Percentiles rank a stretch among this genome's conserved stretches.
These are phyloP conservation scores for Umbilicus rupestris DNA, from an alignment of 164 flowering plant species.

Conservation along the genomic window DNA sequence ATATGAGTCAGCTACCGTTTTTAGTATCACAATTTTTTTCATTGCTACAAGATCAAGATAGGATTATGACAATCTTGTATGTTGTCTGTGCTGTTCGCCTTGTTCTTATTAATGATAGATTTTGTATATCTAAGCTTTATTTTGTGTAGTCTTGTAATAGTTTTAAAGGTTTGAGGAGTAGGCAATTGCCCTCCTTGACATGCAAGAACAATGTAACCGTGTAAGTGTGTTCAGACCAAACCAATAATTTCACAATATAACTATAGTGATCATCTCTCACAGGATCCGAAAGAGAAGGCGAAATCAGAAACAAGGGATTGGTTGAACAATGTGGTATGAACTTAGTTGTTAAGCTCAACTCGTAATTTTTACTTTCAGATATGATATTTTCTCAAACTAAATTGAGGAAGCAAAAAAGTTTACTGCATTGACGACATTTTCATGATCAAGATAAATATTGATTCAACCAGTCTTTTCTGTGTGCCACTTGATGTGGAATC, in stretches of 20 bases:
- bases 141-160: too few species aligned
- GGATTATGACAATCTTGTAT: too few species aligned
- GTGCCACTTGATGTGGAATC: background rate
- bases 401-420: background rate
- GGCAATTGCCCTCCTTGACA: background rate
- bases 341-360: background rate
- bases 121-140: too few species aligned
- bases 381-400: background rate
- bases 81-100: too few species aligned
- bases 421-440: background rate
- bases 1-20: too few species aligned
- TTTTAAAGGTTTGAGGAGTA: too few species aligned
- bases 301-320: slow-evolving; percentile 98
- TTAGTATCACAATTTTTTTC: too few species aligned
- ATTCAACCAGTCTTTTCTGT: background rate
- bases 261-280: slow-evolving; percentile 10
- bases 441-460: background rate
- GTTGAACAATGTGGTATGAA: slow-evolving; percentile 93
- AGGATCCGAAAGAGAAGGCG: slow-evolving; percentile 99
- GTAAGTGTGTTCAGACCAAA: background rate
- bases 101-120: too few species aligned
- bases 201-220: background rate
- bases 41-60: too few species aligned
- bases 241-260: background rate
- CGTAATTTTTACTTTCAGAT: background rate